Evolutionary conservation across 179 eudicot genomes (phyloP).

Genomic region (Heliamphora pulchella): DNA sequence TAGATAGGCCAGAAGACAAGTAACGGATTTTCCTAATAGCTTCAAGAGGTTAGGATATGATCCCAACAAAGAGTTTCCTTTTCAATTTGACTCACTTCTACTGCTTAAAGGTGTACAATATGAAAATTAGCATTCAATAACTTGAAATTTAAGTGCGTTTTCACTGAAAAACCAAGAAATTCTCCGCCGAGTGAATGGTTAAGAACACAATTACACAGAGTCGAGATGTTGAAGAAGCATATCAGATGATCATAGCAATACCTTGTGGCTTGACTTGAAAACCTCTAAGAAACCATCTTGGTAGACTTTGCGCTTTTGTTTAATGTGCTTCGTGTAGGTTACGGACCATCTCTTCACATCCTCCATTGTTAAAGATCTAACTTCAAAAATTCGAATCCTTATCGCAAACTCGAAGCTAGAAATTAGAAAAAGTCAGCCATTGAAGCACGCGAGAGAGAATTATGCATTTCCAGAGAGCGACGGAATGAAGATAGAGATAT

Average conservation of each 20-base stretch:
- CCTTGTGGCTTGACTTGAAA: conserved; percentile 45
- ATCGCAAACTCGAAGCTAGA: not conserved
- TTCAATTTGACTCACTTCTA: not conserved
- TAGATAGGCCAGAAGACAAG: too few relatives aligned
- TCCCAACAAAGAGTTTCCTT: not conserved
- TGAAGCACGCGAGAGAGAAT: not conserved
- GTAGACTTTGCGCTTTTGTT: conserved; percentile 81
- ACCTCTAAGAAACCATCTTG: conserved; percentile 63
- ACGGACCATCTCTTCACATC: conserved; percentile 58
- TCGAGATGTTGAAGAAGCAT: not conserved
- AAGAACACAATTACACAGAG: not conserved
- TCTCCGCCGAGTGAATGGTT: not conserved
- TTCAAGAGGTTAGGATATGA: not conserved
- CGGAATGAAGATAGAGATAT: not conserved
- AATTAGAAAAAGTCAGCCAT: not conserved
- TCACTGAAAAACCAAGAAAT: not conserved
- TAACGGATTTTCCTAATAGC: not conserved
- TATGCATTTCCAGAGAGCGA: not conserved
- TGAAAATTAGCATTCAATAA: not conserved
- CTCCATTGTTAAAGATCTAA: conserved; percentile 29
- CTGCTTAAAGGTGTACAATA: conserved; percentile 1
- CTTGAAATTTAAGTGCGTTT: not conserved
- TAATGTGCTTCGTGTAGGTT: conserved; percentile 75
- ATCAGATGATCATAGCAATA: not conserved
- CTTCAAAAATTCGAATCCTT: not conserved